Evolutionary conservation across 768 basidiomycete species (phyloP).

Genomic region (Pholiota conissans): DNA sequence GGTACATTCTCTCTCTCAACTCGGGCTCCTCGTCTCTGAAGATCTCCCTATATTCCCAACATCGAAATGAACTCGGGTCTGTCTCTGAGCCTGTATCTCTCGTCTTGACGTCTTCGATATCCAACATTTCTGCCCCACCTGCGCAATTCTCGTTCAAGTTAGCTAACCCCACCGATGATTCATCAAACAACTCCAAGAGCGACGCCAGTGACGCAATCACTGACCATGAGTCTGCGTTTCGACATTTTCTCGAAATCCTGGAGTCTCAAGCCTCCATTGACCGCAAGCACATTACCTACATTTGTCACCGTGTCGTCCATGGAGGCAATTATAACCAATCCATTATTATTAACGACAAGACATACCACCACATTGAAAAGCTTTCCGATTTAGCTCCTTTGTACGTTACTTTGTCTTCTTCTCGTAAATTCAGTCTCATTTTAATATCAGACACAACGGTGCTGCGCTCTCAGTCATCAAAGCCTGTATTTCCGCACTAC

Average conservation of each 20-base stretch:
- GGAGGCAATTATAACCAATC: constrained; percentile 80
- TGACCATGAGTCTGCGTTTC: constrained; percentile 65
- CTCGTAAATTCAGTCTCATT: not conserved
- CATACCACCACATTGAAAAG: constrained; percentile 70
- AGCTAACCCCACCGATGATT: constrained; percentile 3
- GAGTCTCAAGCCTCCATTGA: constrained; percentile 42
- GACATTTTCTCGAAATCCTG: constrained; percentile 54
- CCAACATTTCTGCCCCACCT: constrained; percentile 58
- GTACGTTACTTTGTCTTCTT: constrained; percentile 37
- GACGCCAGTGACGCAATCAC: constrained; percentile 41
- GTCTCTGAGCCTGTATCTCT: constrained; percentile 34
- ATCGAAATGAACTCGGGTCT: constrained; percentile 1
- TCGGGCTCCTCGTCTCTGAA: constrained; percentile 88
- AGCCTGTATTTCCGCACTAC: constrained; percentile 61
- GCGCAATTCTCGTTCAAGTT: constrained; percentile 48
- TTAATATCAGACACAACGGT: constrained; percentile 54
- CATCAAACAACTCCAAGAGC: constrained; percentile 32
- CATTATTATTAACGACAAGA: constrained; percentile 63
- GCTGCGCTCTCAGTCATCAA: constrained; percentile 61
- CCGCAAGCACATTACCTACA: constrained; percentile 41
- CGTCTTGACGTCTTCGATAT: constrained; percentile 50
- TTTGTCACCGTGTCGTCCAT: constrained; percentile 86
- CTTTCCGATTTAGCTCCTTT: constrained; percentile 83
- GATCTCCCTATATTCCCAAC: constrained; percentile 58
- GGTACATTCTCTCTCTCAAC: constrained; percentile 67